Evolutionary conservation across 2,329 filamentous ascomycete species (phyloP), one percentile per base, ranked within the genome.

Genomic region (Rugonectria rugulosa): DNA sequence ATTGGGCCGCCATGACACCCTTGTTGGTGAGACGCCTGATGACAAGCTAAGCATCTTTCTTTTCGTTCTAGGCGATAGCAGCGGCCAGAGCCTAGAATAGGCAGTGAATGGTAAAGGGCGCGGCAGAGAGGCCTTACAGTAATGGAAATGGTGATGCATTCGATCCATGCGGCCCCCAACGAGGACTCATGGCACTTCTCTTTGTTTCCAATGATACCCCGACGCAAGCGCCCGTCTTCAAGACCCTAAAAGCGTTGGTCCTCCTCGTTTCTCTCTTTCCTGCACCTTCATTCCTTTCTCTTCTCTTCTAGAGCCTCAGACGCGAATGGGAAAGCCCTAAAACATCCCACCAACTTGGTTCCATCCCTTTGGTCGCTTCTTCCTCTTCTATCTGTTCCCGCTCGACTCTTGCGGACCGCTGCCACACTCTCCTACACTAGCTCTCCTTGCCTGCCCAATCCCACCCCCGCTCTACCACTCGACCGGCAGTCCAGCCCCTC

Each of bases 1-100:
- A 67, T 67, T 67, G 64, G 64, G 64, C 64, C 46, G 64, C 64
- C 60, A 65, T 67, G 54, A 24, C 54, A 63, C 44, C 53, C 60
- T 54, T 46, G 53, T 55, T 54, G 47, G 49, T 61, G 49, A 61
- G 52, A 51, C 53, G 47, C 34, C 45, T 19, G 51, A 58, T 51
- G 50, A 57, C 52, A 50, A 41, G 53, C 53, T 43, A 44, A 43
- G 31, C 31, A 37, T 23, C 19, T 46, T 41, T 38, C 34, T 29
- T 43, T 27, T 27, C 23, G 37, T 19, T 24, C 34, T n/a, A 14
- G 32, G 32, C 14, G 7, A 32, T 32, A 40, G 45, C 45, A 34
- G 9, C 34, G 45, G 38, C 47, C 40, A 31, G 15, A 36, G n/a
- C n/a, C n/a, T n/a, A n/a, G 24, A 7, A 21, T 21, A 20, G 15